Conservation (phyloP, 257 asterid genomes). For the Solanum pennellii region DNA sequence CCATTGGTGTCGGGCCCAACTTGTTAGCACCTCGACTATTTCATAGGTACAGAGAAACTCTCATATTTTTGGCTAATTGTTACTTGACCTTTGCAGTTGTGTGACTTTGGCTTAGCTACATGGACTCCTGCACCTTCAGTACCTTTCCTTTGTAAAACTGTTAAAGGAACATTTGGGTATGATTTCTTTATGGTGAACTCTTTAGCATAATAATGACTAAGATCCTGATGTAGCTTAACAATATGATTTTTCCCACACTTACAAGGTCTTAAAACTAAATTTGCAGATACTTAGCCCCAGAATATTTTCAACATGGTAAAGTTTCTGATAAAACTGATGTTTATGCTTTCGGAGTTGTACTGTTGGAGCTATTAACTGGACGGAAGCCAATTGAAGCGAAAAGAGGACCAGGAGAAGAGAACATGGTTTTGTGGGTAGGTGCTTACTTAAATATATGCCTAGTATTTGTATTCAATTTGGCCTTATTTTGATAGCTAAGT, state of each 20-base stretch:
- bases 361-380: conserved; percentile 75
- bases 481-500: neutral
- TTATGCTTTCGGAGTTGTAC: conserved; percentile 83
- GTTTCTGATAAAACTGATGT: conserved; percentile 88
- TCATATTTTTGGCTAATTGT: neutral
- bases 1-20: neutral
- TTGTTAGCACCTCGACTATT: neutral
- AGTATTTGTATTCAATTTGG: neutral
- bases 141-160: conserved; percentile 90
- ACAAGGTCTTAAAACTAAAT: neutral
- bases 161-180: conserved; percentile 93
- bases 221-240: neutral
- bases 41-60: fast-evolving
- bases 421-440: conserved; percentile 76
- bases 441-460: neutral
- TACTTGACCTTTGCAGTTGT: conserved; percentile 33
- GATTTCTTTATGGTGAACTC: neutral
- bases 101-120: conserved; percentile 92
- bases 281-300: conserved; percentile 80
- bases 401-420: conserved; percentile 86
- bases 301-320: conserved; percentile 90
- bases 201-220: neutral
- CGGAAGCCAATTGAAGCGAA: conserved; percentile 75
- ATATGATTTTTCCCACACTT: neutral
- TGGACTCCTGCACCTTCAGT: conserved; percentile 92